These are phyloP conservation scores for Aspergillus fumigatiaffinis DNA, from an alignment of 2,329 filamentous ascomycete genomes.

Conservation along the genomic window DNA sequence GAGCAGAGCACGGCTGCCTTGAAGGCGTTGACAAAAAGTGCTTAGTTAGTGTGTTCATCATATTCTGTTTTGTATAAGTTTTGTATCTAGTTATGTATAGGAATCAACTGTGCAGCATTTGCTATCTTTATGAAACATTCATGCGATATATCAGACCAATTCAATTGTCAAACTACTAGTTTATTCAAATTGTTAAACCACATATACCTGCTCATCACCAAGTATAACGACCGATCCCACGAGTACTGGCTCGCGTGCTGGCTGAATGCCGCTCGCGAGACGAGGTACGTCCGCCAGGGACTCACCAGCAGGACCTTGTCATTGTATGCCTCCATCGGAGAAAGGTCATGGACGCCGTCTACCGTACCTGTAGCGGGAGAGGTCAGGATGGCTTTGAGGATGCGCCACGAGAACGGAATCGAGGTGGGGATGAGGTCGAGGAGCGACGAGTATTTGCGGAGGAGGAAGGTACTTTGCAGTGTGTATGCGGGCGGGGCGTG, in stretches of 20 bases:
- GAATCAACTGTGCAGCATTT: not conserved
- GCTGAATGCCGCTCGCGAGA: constrained; percentile 36
- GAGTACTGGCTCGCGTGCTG: constrained; percentile 40
- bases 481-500: constrained; percentile 33
- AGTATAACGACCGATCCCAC: constrained; percentile 40
- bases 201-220: constrained; percentile 39
- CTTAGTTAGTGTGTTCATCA: not conserved
- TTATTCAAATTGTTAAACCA: constrained; percentile 36
- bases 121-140: too few relatives aligned
- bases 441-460: constrained; percentile 39
- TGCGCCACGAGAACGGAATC: constrained; percentile 29
- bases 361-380: not conserved
- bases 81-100: not conserved
- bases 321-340: constrained; percentile 9
- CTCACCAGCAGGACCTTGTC: constrained; percentile 35
- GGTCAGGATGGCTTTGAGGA: constrained; percentile 15
- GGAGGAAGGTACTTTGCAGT: constrained; percentile 33
- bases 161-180: constrained; percentile 2
- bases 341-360: not conserved
- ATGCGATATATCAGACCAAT: too few relatives aligned
- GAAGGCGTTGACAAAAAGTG: not conserved
- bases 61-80: not conserved
- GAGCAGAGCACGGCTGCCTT: not conserved
- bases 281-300: constrained; percentile 33
- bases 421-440: constrained; percentile 37